phyloP scores from a whole-genome alignment of 805 yeast genomes.

The Ogataea zsoltii region DNA sequence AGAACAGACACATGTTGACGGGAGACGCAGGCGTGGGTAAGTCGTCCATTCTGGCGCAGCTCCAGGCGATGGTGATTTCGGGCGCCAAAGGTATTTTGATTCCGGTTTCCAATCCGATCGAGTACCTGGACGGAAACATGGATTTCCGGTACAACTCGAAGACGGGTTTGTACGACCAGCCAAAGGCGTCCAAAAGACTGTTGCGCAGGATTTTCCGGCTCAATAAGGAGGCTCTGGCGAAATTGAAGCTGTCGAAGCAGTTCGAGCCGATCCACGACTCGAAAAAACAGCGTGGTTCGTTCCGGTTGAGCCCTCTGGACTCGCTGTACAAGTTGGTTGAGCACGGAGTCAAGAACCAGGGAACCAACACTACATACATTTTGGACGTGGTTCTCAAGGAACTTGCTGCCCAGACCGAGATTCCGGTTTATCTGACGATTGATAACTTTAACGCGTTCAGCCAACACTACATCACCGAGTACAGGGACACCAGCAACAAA shows the following conservation, averaged over 20 bases:
- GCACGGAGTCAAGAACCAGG: constrained; percentile 20
- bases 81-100: constrained; percentile 47
- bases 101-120: constrained; percentile 62
- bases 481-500: constrained; percentile 56
- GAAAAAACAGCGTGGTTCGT: constrained; percentile 14
- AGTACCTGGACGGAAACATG: constrained; percentile 67
- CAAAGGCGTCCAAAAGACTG: constrained; percentile 68
- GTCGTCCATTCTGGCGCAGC: constrained; percentile 68
- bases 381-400: constrained; percentile 58
- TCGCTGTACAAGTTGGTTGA: constrained; percentile 47
- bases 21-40: constrained; percentile 84
- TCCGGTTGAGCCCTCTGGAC: constrained; percentile 21
- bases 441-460: constrained; percentile 73
- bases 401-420: constrained; percentile 46
- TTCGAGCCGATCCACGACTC: constrained; percentile 23
- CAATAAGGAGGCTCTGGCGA: constrained; percentile 42
- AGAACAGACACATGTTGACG: constrained; percentile 54
- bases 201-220: constrained; percentile 50
- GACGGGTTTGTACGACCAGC: constrained; percentile 63
- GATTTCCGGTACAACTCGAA: constrained; percentile 62
- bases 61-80: constrained; percentile 52
- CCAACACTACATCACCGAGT: constrained; percentile 54
- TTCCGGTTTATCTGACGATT: constrained; percentile 66
- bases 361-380: constrained; percentile 40
- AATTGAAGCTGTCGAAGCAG: constrained; percentile 27